Evolutionary conservation across 129 eudicot genomes (phyloP).

Genomic region (Glebionis coronaria): DNA sequence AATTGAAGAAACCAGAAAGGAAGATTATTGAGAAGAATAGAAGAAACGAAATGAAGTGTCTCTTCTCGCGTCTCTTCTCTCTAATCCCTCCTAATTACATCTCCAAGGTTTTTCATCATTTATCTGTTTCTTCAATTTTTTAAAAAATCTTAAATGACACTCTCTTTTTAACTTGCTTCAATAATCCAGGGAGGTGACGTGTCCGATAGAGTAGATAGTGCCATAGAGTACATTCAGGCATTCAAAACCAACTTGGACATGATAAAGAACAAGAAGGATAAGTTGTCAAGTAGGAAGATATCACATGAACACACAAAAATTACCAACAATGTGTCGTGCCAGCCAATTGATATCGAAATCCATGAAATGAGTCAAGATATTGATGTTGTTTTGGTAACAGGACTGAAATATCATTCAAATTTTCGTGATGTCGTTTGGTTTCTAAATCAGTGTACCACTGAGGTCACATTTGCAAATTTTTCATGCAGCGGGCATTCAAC

Average conservation of each 20-base stretch:
- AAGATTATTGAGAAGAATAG: no score
- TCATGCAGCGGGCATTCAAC: constrained; percentile 34
- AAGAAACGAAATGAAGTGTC: no score
- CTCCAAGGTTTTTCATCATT: constrained; percentile 35
- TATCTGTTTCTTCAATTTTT: not conserved
- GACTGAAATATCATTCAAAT: constrained; percentile 25
- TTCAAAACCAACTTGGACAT: constrained; percentile 41
- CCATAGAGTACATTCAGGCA: constrained; percentile 55
- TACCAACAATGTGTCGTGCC: not conserved
- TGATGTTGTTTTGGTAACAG: constrained; percentile 38
- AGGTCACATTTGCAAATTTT: constrained; percentile 45
- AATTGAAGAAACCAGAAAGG: constrained; percentile 38
- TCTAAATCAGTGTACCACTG: constrained; percentile 34
- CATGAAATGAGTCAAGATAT: constrained; percentile 41
- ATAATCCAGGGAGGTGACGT: constrained; percentile 34
- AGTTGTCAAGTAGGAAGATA: constrained; percentile 25
- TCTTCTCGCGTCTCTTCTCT: constrained; percentile 45
- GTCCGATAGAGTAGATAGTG: constrained; percentile 60
- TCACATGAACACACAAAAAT: constrained; percentile 6
- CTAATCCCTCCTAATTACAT: constrained; percentile 45
- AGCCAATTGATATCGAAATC: constrained; percentile 33
- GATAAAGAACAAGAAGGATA: constrained; percentile 40
- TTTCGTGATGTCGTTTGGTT: constrained; percentile 36
- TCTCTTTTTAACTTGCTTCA: constrained; percentile 1
- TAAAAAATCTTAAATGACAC: not conserved